phyloP scores from a whole-genome alignment of 1,284 basidiomycete species.

The Vanrija sp. region DNA sequence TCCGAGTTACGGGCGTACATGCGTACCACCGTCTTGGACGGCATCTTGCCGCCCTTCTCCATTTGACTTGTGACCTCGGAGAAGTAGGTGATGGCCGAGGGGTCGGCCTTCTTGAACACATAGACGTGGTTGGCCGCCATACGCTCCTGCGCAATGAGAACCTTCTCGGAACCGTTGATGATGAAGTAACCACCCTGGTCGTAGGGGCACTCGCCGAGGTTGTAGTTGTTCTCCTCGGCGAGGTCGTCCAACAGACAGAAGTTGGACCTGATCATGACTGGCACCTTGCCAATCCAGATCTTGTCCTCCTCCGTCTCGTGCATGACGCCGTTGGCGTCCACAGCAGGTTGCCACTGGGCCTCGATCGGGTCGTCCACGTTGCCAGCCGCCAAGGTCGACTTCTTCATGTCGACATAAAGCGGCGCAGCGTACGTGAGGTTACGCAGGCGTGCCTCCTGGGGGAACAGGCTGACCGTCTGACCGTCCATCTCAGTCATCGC shows the following conservation, averaged over 20 bases:
- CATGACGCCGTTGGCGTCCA: slow-evolving; percentile 61
- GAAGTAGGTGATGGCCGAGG: slow-evolving; percentile 90
- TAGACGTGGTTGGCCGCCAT: slow-evolving; percentile 99
- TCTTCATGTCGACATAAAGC: slow-evolving; percentile 93
- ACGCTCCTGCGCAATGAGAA: slow-evolving; percentile 96
- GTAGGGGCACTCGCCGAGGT: slow-evolving; percentile 95
- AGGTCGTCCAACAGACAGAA: slow-evolving; percentile 88
- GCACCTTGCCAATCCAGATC: slow-evolving; percentile 97
- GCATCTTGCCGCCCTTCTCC: slow-evolving; percentile 97
- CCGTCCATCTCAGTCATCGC: slow-evolving; percentile 96
- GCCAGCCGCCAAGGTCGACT: slow-evolving; percentile 72
- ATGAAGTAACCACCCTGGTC: slow-evolving; percentile 98
- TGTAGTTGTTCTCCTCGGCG: slow-evolving; percentile 74
- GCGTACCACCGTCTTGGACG: slow-evolving; percentile 97
- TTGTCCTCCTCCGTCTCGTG: slow-evolving; percentile 66
- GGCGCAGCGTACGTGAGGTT: slow-evolving; percentile 80
- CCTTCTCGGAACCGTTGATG: slow-evolving; percentile 99
- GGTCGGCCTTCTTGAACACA: slow-evolving; percentile 96
- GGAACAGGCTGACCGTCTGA: slow-evolving; percentile 86
- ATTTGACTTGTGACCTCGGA: slow-evolving; percentile 97
- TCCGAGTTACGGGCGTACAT: slow-evolving; percentile 74
- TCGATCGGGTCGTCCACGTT: slow-evolving; percentile 70
- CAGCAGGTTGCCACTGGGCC: slow-evolving; percentile 65
- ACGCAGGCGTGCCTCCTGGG: slow-evolving; percentile 92
- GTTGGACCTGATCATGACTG: slow-evolving; percentile 94